A percentile compares a stretch with the other conserved stretches of the same genome.
Conservation (phyloP, 73 alveolate genomes). For the Tetrahymena thermophila region DNA sequence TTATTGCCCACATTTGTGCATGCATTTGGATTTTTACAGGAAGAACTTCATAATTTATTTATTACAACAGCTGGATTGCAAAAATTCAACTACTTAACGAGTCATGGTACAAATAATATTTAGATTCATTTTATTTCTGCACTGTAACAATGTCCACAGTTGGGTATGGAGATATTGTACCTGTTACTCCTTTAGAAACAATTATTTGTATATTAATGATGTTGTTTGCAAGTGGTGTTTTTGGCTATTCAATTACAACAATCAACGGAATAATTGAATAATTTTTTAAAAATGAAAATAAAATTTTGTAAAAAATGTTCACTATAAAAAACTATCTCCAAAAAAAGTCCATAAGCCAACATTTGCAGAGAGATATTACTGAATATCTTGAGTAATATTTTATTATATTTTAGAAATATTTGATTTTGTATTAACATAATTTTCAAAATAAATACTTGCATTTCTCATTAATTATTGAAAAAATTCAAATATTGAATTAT, state of each 20-base stretch:
- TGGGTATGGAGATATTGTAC: constrained; percentile 44
- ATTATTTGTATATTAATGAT: constrained; percentile 21
- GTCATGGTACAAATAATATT: constrained; percentile 12
- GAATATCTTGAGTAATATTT: background rate
- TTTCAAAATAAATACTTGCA: too few species aligned
- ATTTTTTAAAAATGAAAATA: background rate
- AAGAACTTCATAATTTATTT: background rate
- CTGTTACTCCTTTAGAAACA: constrained; percentile 20
- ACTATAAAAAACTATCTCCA: background rate
- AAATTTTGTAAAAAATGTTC: background rate
- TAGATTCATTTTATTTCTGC: constrained; percentile 21
- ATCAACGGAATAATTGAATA: constrained; percentile 6
- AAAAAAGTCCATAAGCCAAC: background rate
- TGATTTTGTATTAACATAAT: too few species aligned
- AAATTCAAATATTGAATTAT: too few species aligned
- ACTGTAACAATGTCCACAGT: constrained; percentile 33
- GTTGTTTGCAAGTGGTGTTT: constrained; percentile 34
- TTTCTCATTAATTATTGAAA: too few species aligned
- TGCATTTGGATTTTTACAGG: constrained; percentile 28
- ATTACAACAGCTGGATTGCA: constrained; percentile 5
- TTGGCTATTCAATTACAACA: constrained; percentile 15
- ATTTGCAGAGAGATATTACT: background rate
- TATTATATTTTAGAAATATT: background rate
- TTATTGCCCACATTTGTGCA: constrained; percentile 39
- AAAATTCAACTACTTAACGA: background rate